Evolutionary conservation across 2,329 filamentous ascomycete genomes (phyloP).

Genomic region (Huntiella moniliformis): DNA sequence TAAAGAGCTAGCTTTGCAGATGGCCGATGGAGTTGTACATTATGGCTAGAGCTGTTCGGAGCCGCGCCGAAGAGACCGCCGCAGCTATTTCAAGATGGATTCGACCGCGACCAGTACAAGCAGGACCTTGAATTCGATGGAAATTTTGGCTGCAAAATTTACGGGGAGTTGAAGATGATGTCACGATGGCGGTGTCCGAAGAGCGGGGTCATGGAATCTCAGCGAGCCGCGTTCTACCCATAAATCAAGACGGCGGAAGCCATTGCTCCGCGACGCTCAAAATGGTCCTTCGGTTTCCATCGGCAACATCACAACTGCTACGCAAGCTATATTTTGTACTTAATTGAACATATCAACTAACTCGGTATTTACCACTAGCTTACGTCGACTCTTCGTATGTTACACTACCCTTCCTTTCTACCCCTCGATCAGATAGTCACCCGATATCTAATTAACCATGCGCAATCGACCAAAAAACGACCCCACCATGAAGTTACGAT

Average conservation of each 20-base stretch:
- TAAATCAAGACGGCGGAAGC: neutral
- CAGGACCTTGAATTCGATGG: neutral
- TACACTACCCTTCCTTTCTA: conserved; percentile 6
- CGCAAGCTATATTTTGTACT: neutral
- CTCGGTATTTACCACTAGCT: conserved; percentile 19
- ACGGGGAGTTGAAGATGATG: neutral
- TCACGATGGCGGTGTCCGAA: neutral
- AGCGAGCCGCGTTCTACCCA: too few relatives aligned
- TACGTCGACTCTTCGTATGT: conserved; percentile 33
- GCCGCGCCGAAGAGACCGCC: neutral
- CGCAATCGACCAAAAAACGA: too few relatives aligned
- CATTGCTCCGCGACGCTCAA: neutral
- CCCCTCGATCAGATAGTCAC: neutral
- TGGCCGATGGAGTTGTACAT: neutral
- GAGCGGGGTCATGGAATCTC: neutral
- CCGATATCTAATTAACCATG: neutral
- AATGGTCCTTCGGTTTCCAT: neutral
- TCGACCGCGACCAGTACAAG: neutral
- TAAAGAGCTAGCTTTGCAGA: neutral
- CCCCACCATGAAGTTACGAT: neutral
- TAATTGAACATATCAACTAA: conserved; percentile 15
- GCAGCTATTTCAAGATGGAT: too few relatives aligned
- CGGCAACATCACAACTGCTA: neutral
- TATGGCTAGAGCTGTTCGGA: neutral
- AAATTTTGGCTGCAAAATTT: neutral